Conservation (phyloP, 2,329 filamentous ascomycete species). For the Arthrobotrys sinensis region DNA sequence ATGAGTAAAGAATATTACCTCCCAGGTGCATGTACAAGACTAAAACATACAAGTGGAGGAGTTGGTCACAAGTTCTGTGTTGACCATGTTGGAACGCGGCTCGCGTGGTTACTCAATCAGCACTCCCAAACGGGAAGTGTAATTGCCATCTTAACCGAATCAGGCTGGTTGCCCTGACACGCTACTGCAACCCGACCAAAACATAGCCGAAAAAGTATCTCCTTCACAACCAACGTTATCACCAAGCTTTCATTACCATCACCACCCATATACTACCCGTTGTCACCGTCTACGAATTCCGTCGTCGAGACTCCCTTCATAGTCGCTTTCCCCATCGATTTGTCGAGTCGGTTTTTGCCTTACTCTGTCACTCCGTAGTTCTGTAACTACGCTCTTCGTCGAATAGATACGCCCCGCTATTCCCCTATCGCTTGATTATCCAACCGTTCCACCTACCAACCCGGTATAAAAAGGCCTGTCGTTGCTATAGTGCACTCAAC, state of each 20-base stretch:
- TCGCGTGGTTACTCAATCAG: slow-evolving; percentile 31
- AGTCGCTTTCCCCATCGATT: not conserved
- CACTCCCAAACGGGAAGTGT: slow-evolving; percentile 47
- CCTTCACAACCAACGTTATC: slow-evolving; percentile 28
- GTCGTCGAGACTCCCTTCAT: slow-evolving; percentile 19
- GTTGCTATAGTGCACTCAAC: slow-evolving; percentile 23
- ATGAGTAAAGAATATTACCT: too few relatives aligned
- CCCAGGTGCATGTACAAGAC: too few relatives aligned
- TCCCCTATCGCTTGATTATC: slow-evolving; percentile 11
- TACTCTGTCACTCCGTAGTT: slow-evolving; percentile 3
- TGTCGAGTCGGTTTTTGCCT: slow-evolving; percentile 1
- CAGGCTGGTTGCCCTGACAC: slow-evolving; percentile 48
- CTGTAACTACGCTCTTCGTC: not conserved
- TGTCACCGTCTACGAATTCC: not conserved
- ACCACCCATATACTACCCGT: slow-evolving; percentile 4
- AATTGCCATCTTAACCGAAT: slow-evolving; percentile 36
- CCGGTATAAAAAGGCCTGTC: not conserved
- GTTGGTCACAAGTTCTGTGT: slow-evolving; percentile 4
- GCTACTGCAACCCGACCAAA: slow-evolving; percentile 33
- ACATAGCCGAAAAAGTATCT: slow-evolving; percentile 36
- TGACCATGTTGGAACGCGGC: slow-evolving; percentile 43
- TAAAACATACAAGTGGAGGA: not conserved
- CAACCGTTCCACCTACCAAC: not conserved
- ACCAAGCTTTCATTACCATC: slow-evolving; percentile 11
- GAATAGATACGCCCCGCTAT: slow-evolving; percentile 22